Base-by-base conservation (phyloP, 2,329 filamentous ascomycete genomes). In the Diplodia intermedia region DNA sequence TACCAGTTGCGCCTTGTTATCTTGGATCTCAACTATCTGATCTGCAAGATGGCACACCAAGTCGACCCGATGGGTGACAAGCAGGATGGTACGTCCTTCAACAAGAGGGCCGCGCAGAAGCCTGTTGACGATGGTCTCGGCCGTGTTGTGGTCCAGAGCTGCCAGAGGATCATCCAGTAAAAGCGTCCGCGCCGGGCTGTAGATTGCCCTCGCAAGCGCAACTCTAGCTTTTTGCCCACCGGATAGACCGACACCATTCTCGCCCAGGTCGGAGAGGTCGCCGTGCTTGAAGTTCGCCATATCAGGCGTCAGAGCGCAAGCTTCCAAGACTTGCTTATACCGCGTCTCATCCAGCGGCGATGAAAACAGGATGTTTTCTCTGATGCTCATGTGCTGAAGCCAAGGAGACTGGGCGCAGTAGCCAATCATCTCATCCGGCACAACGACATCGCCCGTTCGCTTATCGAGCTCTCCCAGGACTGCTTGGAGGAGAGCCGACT, bases 41-140 rank as follows among this genome's bases (percentile, higher is more conserved):
- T 89, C 83, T 1, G 93, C 91, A 53, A 93, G 82, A n/a, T 86
- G 83, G 23, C 88, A 85, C 69, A 93, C 91, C 11, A 97, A 81
- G 69, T 94, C 90, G 0, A 84, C 86, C 1, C 88, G 85, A 79
- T 91, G 89, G 0, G 89, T 91, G 20, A 88, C 88, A 18, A 91
- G 79, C 31, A 90, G 80, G 0, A 86, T 79, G 0, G 82, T 87
- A 23, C 88, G 82, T 11, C 78, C 83, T 69, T 85, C 75, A 67
- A 88, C 76, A 38, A 90, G 74, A 1, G 82, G 81, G 1, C 88
- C 88, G 1, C 78, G 78, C 14, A 91, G 79, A 70, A 86, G 86
- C 70, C 85, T 86, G 5, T 81, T 79, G 3, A 89, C 86, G 54
- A 91, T 86, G 7, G 74, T 80, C 69, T 90, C 86, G 0, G 88